phyloP scores from a whole-genome alignment of 306 rosid genomes.

The Acacia crassicarpa region DNA sequence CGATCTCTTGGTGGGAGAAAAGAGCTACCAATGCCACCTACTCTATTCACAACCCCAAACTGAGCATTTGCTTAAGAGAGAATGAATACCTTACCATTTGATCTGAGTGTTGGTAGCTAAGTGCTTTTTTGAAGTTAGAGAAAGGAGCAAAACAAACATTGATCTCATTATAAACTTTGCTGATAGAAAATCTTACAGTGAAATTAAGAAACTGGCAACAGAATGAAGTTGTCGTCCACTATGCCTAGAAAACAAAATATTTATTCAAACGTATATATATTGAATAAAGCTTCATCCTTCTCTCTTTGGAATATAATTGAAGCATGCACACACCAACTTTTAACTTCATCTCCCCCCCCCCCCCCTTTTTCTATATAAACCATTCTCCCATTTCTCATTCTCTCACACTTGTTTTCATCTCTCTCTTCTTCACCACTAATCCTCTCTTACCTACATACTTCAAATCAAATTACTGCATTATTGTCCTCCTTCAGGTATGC shows the following conservation, averaged over 20 bases:
- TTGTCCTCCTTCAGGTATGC: constrained; percentile 44
- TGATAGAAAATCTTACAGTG: neutral
- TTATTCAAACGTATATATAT: neutral
- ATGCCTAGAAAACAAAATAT: neutral
- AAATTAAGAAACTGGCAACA: neutral
- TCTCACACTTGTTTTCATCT: constrained; percentile 38
- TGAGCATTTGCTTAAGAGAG: too few species aligned
- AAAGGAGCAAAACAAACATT: neutral
- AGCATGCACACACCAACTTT: constrained; percentile 16
- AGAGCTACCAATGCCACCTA: too few species aligned
- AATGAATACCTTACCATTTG: too few species aligned
- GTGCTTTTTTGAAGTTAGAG: neutral
- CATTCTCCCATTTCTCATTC: constrained; percentile 33
- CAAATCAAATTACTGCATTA: constrained; percentile 26
- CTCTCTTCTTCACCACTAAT: constrained; percentile 28
- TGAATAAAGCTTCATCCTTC: neutral
- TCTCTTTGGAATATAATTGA: neutral
- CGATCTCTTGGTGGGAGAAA: too few species aligned
- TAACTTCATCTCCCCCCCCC: neutral
- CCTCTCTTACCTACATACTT: neutral
- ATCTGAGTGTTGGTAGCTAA: neutral
- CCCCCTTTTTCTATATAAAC: constrained; percentile 54
- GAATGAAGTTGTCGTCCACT: neutral
- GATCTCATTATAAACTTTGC: neutral
- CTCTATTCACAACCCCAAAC: too few species aligned